Conservation (phyloP, 164 flowering plant genomes). For the Vitis vinifera region DNA sequence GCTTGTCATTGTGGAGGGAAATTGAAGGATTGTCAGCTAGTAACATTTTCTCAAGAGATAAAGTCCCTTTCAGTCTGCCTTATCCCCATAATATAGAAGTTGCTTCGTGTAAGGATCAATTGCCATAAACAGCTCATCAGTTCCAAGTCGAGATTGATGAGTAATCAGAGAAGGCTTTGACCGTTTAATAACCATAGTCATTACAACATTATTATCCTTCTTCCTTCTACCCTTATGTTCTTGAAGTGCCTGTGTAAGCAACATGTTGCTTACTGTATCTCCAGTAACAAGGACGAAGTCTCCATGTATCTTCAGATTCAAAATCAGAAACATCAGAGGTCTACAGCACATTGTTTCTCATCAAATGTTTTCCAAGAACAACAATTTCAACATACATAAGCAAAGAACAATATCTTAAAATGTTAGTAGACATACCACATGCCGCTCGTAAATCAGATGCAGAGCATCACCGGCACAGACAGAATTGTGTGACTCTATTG, state of each 20-base stretch:
- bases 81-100: constrained; percentile 85
- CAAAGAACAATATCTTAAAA: not conserved
- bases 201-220: constrained; percentile 78
- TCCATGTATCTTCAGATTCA: constrained; percentile 66
- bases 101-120: constrained; percentile 83
- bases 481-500: constrained; percentile 79
- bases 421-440: constrained; percentile 59
- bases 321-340: constrained; percentile 5
- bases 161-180: constrained; percentile 79
- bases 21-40: constrained; percentile 62
- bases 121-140: constrained; percentile 88
- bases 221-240: constrained; percentile 88
- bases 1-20: constrained; percentile 74
- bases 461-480: constrained; percentile 96
- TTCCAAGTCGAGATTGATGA: constrained; percentile 85
- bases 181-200: constrained; percentile 90
- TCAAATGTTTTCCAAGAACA: not conserved
- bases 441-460: constrained; percentile 75
- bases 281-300: constrained; percentile 92
- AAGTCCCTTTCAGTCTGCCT: constrained; percentile 53
- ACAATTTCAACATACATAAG: not conserved
- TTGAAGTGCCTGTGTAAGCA: constrained; percentile 66
- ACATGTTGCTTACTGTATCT: constrained; percentile 96
- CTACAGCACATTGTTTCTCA: not conserved
- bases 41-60: constrained; percentile 69